Base-by-base conservation (phyloP, 768 basidiomycete species). In the Podaxis sp. region DNA sequence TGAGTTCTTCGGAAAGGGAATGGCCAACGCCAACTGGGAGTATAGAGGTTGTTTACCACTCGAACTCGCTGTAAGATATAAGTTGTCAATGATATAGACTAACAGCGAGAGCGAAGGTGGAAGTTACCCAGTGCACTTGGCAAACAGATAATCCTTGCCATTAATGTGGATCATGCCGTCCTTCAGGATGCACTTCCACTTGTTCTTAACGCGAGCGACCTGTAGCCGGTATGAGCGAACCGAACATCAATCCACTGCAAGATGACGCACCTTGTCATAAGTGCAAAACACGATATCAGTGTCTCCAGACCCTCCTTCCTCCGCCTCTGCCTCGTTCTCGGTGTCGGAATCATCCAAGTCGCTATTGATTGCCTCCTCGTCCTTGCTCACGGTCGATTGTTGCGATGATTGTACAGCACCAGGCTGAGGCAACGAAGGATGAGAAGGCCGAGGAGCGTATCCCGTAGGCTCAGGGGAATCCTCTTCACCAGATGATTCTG, bases 151-250 rank as follows among this genome's bases (percentile, higher is more conserved):
- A 70, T 99, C 97, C 70, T 92, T 94, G 33, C 96, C 96, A 66
- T 97, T 97, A 67, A 97, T 86, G 68, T 94, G 93, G 65, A 98
- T 92, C 89, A 98, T 94, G 2, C 97, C 97, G 66, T 98, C 97
- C 76, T 97, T 97, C 56, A 99, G 82, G 24, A 93, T 88, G 64
- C 95, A 96, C 80, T 98, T 99, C 97, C 97, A 99, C 79, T 98
- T 99, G 79, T 97, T 98, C 79, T 98, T 99, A 25, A 98, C 96
- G n/a, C 97, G 85, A 49, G 96, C 94, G 38, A 98, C 96, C 96
- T 98, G 67, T 33, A 36, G 47, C 2, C 17, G 41, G 55, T 19
- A 51, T 63, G 15, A 22, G 65, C 36, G 65, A 57, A 36, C 49
- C 27, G 61, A 61, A 19, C 46, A 47, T 4, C 24, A 41, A 12